Conservation (phyloP, 352 stramenopile genomes). For the Halophytophthora polymorphica region DNA sequence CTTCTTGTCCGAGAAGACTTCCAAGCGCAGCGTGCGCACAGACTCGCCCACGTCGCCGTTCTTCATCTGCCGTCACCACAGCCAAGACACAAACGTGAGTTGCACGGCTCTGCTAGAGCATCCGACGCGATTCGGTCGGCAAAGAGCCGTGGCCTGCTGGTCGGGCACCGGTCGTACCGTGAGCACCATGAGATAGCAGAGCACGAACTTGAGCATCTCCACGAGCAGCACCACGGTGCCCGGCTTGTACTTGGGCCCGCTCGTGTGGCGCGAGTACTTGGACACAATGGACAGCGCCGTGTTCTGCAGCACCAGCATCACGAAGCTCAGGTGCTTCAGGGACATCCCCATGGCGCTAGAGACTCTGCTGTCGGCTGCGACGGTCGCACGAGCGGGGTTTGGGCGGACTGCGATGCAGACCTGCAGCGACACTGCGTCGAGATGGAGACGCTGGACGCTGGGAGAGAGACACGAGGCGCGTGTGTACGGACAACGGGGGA, state of each 20-base stretch:
- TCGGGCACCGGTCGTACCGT: conserved; percentile 25
- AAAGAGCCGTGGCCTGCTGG: too few relatives aligned
- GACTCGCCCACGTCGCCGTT: conserved; percentile 50
- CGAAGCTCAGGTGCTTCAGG: conserved; percentile 79
- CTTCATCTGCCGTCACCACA: conserved; percentile 30
- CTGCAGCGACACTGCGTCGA: too few relatives aligned
- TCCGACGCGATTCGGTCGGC: too few relatives aligned
- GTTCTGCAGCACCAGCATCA: conserved; percentile 87
- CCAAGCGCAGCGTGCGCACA: conserved; percentile 56
- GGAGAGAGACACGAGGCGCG: too few relatives aligned
- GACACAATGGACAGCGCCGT: conserved; percentile 83
- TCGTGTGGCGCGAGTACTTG: conserved; percentile 78
- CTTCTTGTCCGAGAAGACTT: conserved; percentile 75
- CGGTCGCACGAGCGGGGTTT: too few relatives aligned
- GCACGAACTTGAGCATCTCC: conserved; percentile 77
- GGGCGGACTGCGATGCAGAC: too few relatives aligned
- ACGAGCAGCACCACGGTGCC: conserved; percentile 79
- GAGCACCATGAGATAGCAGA: conserved; percentile 76
- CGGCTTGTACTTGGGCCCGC: conserved; percentile 79
- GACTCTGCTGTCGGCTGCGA: too few relatives aligned
- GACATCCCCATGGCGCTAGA: conserved; percentile 27
- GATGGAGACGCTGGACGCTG: too few relatives aligned
- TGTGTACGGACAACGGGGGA: too few relatives aligned
- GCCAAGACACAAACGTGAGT: neutral
- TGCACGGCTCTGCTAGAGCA: neutral